Percentiles rank a stretch among this genome's conserved stretches.
Conservation (phyloP, 2,329 filamentous ascomycete species). For the Colletotrichum neosansevieriae region DNA sequence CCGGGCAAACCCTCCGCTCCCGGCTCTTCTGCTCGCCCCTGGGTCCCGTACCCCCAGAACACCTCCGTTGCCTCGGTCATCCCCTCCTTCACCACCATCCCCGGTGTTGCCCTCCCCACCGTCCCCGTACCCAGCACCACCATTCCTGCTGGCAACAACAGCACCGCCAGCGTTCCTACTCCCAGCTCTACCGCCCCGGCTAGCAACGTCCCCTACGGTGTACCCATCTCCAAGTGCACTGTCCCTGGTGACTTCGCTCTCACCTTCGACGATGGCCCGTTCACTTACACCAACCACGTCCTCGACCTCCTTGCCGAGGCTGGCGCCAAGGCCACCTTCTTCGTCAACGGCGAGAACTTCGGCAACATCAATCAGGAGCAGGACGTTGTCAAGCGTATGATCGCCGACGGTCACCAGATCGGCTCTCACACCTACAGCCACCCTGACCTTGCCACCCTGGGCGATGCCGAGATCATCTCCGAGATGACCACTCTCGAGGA, state of each 20-base stretch:
- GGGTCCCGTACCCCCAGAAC: constrained; percentile 31
- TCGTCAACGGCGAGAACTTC: constrained; percentile 56
- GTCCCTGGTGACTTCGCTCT: constrained; percentile 54
- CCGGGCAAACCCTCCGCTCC: constrained; percentile 26
- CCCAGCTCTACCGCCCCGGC: constrained; percentile 49
- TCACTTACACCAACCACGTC: constrained; percentile 54
- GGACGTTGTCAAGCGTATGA: constrained; percentile 55
- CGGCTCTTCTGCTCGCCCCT: constrained; percentile 11
- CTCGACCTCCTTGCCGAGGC: constrained; percentile 53
- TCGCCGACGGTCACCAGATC: constrained; percentile 58
- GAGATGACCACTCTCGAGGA: constrained; percentile 61
- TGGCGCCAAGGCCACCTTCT: constrained; percentile 55
- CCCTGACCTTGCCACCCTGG: constrained; percentile 53
- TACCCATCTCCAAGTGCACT: constrained; percentile 52
- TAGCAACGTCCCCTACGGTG: constrained; percentile 46
- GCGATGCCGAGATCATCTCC: constrained; percentile 48
- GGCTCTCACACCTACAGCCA: constrained; percentile 56
- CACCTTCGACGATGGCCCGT: constrained; percentile 63
- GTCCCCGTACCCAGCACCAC: constrained; percentile 29
- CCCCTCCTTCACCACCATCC: constrained; percentile 27
- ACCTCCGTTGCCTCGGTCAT: constrained; percentile 19
- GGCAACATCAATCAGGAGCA: constrained; percentile 55
- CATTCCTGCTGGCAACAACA: constrained; percentile 34
- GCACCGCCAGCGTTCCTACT: constrained; percentile 9
- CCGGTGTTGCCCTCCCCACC: constrained; percentile 31